Base-by-base conservation (phyloP, 2,329 filamentous ascomycete species). In the Xylariaceae sp. region DNA sequence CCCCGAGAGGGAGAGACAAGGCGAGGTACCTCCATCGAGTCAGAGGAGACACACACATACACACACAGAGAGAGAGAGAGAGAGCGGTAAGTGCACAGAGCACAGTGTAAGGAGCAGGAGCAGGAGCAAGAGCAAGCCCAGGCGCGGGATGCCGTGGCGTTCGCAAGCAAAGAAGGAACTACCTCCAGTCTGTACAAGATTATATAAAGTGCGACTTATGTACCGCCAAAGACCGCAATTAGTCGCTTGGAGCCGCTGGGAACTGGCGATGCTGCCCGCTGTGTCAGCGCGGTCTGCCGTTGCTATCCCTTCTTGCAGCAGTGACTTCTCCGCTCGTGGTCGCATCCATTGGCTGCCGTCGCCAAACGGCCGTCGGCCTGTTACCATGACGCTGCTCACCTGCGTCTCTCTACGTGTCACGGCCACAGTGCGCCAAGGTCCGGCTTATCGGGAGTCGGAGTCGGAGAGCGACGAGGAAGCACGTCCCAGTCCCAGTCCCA, bases 341-440 rank as follows among this genome's bases (percentile, higher is more conserved):
- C 47, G 8, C n/a, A 40, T 40, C 55, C 27, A 61, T 56, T 58
- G 56, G 52, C 50, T 52, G 32, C 59, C 48, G 47, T 34, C 42
- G 26, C 26, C 34, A 43, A 19, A 19, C 19, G 19, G 19, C 19
- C 19, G 19, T 19, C 19, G 19, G 19, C 19, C 19, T 19, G 19
- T 19, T 19, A 19, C 19, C 19, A 19, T 19, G 19, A 19, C 19
- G 19, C 19, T 19, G 47, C 54, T 60, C 32, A 53, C 46, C 47
- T 62, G 58, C 57, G 58, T 53, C 53, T 57, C 19, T 49, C 47
- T 62, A 57, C 57, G 58, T 53, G 53, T 57, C 50, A 57, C 56
- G 47, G 60, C 62, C 64, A 68, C 65, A 67, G 65, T 67, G 65
- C 63, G 65, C 62, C 60, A 57, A 11, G 65, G 60, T 60, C 65